These are phyloP conservation scores for Amaranthus cruentus DNA, from an alignment of 148 eudicot species.

Conservation along the genomic window DNA sequence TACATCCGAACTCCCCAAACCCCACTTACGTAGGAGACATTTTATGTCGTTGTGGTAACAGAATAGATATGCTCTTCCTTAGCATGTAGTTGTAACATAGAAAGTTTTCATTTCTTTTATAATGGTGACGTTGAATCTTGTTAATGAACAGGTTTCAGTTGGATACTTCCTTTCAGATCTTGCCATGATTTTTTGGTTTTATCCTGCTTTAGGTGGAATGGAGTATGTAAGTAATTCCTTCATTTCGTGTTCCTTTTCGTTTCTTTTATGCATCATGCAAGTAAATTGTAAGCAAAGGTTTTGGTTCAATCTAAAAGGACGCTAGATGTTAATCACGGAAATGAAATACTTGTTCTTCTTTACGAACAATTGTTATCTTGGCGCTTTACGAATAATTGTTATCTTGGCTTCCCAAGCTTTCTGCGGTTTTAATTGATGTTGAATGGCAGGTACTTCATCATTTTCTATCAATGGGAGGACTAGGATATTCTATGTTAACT, in stretches of 20 bases:
- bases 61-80: no score
- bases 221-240: slow-evolving; percentile 70
- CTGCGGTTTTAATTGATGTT: slow-evolving; percentile 9
- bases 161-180: slow-evolving; percentile 90
- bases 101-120: no score
- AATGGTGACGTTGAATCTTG: neutral
- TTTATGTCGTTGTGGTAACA: no score
- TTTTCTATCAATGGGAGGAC: slow-evolving; percentile 59
- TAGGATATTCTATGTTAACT: slow-evolving; percentile 56
- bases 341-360: neutral
- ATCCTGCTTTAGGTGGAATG: slow-evolving; percentile 84
- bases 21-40: no score
- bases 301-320: neutral
- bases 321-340: neutral
- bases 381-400: neutral
- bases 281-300: neutral
- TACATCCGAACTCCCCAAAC: no score
- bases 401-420: neutral
- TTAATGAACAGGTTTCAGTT: slow-evolving; percentile 60
- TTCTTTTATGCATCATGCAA: neutral
- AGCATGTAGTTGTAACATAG: no score
- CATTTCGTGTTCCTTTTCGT: neutral
- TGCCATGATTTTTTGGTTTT: slow-evolving; percentile 79
- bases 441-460: slow-evolving; percentile 74
- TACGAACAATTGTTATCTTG: neutral